Evolutionary conservation across 1,284 basidiomycete genomes (phyloP).

Genomic region (Anthracocystis setariae): DNA sequence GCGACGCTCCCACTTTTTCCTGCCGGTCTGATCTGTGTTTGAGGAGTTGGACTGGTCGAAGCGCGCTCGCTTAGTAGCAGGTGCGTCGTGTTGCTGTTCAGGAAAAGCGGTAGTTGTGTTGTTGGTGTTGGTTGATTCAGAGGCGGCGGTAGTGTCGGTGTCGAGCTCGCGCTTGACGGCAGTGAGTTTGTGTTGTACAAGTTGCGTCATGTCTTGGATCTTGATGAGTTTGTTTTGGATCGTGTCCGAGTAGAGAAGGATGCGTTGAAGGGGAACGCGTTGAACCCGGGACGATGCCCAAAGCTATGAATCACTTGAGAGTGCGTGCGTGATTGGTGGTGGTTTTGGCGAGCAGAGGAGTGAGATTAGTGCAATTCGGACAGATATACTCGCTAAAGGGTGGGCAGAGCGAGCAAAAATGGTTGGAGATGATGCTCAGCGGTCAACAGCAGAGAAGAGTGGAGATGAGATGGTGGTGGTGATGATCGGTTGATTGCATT

Average conservation of each 20-base stretch:
- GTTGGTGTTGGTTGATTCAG: not conserved
- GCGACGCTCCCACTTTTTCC: constrained; percentile 37
- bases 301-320: constrained; percentile 23
- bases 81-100: not conserved
- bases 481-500: too few relatives aligned
- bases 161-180: constrained; percentile 24
- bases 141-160: constrained; percentile 1
- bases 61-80: constrained; percentile 20
- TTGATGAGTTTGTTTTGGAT: constrained; percentile 25
- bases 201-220: constrained; percentile 30
- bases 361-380: not conserved
- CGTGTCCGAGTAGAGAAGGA: constrained; percentile 32
- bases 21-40: not conserved
- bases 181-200: constrained; percentile 16
- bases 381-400: not conserved
- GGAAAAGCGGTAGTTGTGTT: not conserved
- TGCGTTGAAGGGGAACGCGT: constrained; percentile 25
- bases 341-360: not conserved
- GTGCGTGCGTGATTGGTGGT: not conserved
- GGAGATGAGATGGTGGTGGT: too few relatives aligned
- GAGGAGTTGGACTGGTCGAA: constrained; percentile 12
- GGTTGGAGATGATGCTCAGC: too few relatives aligned
- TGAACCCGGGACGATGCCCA: constrained; percentile 37
- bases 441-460: too few relatives aligned
- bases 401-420: too few relatives aligned